Evolutionary conservation across 345 rosid species (phyloP).

Genomic region (Abelmoschus esculentus): DNA sequence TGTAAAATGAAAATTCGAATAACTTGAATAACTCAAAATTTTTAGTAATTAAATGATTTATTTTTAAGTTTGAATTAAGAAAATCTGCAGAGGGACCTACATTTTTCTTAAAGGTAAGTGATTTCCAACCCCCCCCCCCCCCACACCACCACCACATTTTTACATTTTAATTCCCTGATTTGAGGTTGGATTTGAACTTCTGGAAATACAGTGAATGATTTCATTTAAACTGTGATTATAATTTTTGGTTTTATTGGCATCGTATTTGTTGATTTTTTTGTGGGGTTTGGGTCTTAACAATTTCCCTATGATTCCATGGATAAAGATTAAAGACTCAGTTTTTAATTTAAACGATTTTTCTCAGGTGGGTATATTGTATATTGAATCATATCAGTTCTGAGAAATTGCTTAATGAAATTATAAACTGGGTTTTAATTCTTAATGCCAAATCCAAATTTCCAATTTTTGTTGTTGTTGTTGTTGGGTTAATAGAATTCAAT

Average conservation of each 20-base stretch:
- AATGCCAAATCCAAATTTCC: not conserved
- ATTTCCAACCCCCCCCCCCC: too few species aligned
- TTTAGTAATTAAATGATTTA: too few species aligned
- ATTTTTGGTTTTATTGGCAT: not conserved
- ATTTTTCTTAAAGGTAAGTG: conserved; percentile 6
- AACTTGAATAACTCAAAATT: too few species aligned
- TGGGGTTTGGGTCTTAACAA: not conserved
- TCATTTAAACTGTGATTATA: not conserved
- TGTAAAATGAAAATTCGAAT: too few species aligned
- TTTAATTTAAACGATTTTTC: not conserved
- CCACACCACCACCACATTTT: not conserved
- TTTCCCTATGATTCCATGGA: not conserved
- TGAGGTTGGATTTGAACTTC: conserved; percentile 5
- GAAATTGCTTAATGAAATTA: conserved; percentile 6
- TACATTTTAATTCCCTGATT: not conserved
- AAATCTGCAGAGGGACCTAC: not conserved
- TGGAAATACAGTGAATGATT: not conserved
- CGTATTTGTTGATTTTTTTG: not conserved
- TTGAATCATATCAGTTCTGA: conserved; percentile 1
- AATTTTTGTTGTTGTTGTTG: not conserved
- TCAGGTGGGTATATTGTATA: not conserved
- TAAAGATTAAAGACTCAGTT: not conserved
- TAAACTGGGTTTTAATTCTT: conserved; percentile 2
- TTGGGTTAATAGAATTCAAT: not conserved
- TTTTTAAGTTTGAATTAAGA: not conserved